phyloP scores from a whole-genome alignment of 768 basidiomycete genomes.

The Gloeostereum incarnatum region DNA sequence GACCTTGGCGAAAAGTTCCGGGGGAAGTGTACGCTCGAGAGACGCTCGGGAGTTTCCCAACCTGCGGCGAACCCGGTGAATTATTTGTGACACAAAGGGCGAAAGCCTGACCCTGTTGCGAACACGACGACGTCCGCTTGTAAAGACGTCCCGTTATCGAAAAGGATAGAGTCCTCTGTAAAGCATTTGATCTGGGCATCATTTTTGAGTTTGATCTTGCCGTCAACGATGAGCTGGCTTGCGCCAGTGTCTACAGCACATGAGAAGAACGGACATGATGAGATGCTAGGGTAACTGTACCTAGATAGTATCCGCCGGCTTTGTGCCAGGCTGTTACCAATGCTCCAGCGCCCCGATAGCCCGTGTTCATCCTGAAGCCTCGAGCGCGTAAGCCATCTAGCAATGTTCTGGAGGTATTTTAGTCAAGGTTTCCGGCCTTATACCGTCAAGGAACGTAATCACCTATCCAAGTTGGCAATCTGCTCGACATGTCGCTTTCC shows the following conservation, averaged over 20 bases:
- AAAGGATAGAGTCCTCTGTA: slow-evolving; percentile 31
- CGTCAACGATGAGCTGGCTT: slow-evolving; percentile 52
- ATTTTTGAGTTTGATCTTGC: slow-evolving; percentile 65
- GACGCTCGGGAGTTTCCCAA: too few species aligned
- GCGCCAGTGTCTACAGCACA: slow-evolving; percentile 40
- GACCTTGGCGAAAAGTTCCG: too few species aligned
- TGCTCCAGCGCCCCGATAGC: slow-evolving; percentile 43
- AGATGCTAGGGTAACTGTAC: slow-evolving; percentile 18
- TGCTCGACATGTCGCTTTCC: slow-evolving; percentile 22
- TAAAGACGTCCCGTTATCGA: slow-evolving; percentile 37
- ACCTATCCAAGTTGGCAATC: slow-evolving; percentile 52
- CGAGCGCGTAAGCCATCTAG: slow-evolving; percentile 45
- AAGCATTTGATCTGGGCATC: slow-evolving; percentile 39
- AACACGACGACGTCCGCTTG: slow-evolving; percentile 48
- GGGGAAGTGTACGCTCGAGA: too few species aligned
- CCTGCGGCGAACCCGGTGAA: too few species aligned
- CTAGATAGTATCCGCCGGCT: slow-evolving; percentile 62
- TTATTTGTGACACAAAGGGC: not conserved
- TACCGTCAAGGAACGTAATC: too few species aligned
- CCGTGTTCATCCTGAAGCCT: slow-evolving; percentile 48
- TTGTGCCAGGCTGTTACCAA: slow-evolving; percentile 34
- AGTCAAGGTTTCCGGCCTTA: too few species aligned
- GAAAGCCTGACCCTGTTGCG: slow-evolving; percentile 40
- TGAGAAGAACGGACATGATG: not conserved
- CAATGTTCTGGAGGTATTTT: slow-evolving; percentile 36